phyloP scores from a whole-genome alignment of 2,329 filamentous ascomycete genomes.

The Emmonsia crescens region DNA sequence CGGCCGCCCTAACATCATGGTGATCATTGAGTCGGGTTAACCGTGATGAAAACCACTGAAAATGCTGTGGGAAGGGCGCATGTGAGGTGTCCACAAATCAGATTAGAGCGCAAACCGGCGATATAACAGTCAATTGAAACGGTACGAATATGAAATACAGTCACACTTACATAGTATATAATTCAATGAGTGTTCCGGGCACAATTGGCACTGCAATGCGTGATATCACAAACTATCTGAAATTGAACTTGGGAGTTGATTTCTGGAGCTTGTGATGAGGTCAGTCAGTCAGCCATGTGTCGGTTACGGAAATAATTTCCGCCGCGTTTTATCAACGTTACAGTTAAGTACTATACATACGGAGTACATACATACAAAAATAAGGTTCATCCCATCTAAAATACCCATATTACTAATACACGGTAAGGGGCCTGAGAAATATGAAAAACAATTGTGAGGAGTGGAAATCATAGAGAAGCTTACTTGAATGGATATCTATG shows the following conservation, averaged over 20 bases:
- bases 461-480: no score
- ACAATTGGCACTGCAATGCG: neutral
- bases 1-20: neutral
- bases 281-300: no score
- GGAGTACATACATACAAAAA: no score
- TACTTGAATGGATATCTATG: no score
- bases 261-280: neutral
- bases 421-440: no score
- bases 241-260: neutral
- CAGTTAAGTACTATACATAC: no score
- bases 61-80: no score
- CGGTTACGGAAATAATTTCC: neutral
- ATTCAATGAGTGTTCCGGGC: neutral
- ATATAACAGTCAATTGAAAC: neutral
- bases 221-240: neutral
- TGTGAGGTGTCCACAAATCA: neutral
- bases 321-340: neutral
- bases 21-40: neutral
- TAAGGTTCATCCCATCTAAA: no score
- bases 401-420: no score
- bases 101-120: neutral
- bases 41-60: neutral
- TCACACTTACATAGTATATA: neutral
- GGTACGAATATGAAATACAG: neutral
- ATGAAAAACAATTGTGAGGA: no score